Base-by-base conservation (phyloP, 2,329 filamentous ascomycete species). In the Verticillium longisporum region DNA sequence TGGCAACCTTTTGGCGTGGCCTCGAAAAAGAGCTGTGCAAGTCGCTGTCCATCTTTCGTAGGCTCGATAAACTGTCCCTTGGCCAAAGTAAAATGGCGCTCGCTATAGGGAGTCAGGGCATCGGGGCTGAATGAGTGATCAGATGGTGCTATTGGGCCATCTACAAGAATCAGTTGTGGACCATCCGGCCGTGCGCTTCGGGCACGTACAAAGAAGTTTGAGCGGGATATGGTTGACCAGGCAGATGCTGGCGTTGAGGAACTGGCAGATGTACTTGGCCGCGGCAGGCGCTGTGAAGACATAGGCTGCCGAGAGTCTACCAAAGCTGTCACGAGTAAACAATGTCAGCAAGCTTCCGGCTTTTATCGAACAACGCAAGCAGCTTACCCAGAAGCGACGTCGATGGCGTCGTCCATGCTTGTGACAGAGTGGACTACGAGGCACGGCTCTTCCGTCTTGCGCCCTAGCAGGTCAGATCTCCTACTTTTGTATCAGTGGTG, bases 211-310 rank as follows among this genome's bases (percentile, higher is more conserved):
- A 4, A 88, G 77, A 2, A 88, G 72, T 37, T 82, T 76, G 2
- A 73, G 64, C 0, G 85, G 85, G 6, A 88, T 77, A 59, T 85
- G 80, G 68, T 88, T 88, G 60, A 84, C 73, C 67, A 81, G 83
- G 0, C 80, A 79, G 0, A 79, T 68, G 13, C 79, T 72, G 2
- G 83, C 74, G 9, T 75, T 67, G 38, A 87, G 72, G 68, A 83
- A 86, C 64, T 88, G 83, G 7, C 77, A 75, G 4, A 88, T 74
- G 64, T 88, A 88, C 68, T 88, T 88, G 15, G 79, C 82, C 2
- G 80, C 72, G 1, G 73, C 64, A 0, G 78, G 73, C 26, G 73
- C 73, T 10, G 79, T 78, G 67, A 86, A 88, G 63, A 82, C 74
- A 65, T 84, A 86, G 2, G 78, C 74, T 21, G 81, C 81, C 1